Percentiles rank a stretch among this genome's conserved stretches.
Evolutionary conservation across 345 rosid species (phyloP).

Genomic region (Clausena lansium): DNA sequence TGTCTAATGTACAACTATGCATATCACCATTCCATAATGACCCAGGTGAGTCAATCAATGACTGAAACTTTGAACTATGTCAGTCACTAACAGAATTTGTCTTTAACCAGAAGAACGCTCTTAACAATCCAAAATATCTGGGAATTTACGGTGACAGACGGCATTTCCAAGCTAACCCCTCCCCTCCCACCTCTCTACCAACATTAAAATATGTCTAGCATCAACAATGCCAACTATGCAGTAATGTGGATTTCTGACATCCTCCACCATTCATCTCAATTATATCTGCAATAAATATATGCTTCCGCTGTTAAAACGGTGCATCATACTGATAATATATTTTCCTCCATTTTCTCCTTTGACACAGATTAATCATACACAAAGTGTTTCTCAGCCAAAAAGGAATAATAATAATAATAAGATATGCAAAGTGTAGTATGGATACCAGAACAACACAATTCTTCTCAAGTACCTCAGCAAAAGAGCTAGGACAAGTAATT

Average conservation of each 20-base stretch:
- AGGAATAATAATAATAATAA: no score
- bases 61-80: not conserved
- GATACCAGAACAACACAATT: not conserved
- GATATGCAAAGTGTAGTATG: not conserved
- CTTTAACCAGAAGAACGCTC: not conserved
- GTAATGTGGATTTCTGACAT: not conserved
- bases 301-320: not conserved
- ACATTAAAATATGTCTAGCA: not conserved
- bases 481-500: not conserved
- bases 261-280: not conserved
- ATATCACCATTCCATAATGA: not conserved
- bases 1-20: not conserved
- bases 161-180: not conserved
- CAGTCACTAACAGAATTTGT: not conserved
- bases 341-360: not conserved
- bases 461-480: not conserved
- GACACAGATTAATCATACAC: not conserved
- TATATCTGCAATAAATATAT: not conserved
- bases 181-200: constrained; percentile 2
- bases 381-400: not conserved
- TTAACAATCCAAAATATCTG: not conserved
- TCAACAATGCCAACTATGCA: not conserved
- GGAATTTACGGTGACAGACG: not conserved
- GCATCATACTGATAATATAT: not conserved
- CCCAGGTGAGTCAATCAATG: not conserved